Base-by-base conservation (phyloP, 2,329 filamentous ascomycete species). In the Didymella glomerata region DNA sequence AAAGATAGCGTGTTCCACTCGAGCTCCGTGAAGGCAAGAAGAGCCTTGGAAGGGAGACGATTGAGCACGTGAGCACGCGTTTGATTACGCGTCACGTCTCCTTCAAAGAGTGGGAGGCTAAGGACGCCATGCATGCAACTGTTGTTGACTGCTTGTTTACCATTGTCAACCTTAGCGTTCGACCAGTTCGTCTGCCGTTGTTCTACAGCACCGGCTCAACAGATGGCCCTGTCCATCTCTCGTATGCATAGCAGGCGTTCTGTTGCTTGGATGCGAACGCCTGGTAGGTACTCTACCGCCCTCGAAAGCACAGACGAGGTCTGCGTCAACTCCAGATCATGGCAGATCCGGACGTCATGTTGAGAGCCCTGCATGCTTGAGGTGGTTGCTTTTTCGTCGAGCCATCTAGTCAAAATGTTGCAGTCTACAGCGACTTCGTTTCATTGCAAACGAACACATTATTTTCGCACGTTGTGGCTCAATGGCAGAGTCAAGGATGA, bases 41-140 rank as follows among this genome's bases (percentile, higher is more conserved):
- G n/a, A n/a, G n/a, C n/a, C n/a, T n/a, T n/a, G n/a, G n/a, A n/a
- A n/a, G n/a, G n/a, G n/a, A n/a, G n/a, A n/a, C n/a, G n/a, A n/a
- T 3, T 1, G 1, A 32, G 13, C 56, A 59, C 56, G 56, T 59
- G 56, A 51, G 51, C 40, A 42, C 56, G 56, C 56, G 56, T 38
- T 14, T 50, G 4, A 49, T 40, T 50, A 25, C 50, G 51, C 56
- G 56, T 59, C 56, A 47, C 51, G 56, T 41, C 25, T 54, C 22
- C 36, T 22, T 38, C 24, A 27, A 49, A 51, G 47, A 59, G 25
- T 28, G 56, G 56, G 53, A 46, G 32, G 56, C 41, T 54, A 54
- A 54, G 32, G 22, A 40, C 56, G 50, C 56, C 56, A 27, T 45
- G 49, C 48, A 50, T 47, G 49, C 27, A 50, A 32, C 46, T n/a